These are phyloP conservation scores for Debaryomycetaceae sp. DNA, from an alignment of 1,139 yeast genomes.

Conservation along the genomic window DNA sequence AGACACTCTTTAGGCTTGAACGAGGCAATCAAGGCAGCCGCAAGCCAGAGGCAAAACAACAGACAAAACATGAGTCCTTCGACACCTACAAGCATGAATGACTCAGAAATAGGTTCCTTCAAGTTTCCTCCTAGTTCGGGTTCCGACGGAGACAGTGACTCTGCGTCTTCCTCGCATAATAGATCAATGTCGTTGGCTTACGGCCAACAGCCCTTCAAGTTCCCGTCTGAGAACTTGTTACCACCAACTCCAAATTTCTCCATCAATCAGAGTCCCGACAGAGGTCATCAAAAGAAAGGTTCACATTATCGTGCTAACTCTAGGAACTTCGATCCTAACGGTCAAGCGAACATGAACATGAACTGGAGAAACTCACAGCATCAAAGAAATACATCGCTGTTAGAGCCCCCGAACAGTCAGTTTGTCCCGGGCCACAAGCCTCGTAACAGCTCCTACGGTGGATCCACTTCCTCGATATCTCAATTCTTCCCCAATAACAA, in stretches of 20 bases:
- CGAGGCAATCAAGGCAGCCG: slow-evolving; percentile 98
- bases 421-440: slow-evolving; percentile 82
- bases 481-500: slow-evolving; percentile 32
- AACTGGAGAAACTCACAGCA: slow-evolving; percentile 60
- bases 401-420: slow-evolving; percentile 47
- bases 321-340: slow-evolving; percentile 52
- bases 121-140: slow-evolving; percentile 29
- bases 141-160: slow-evolving; percentile 13
- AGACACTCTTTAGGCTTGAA: slow-evolving; percentile 89
- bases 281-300: slow-evolving; percentile 40
- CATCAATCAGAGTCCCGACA: slow-evolving; percentile 38
- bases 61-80: slow-evolving; percentile 37
- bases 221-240: slow-evolving; percentile 40
- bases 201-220: slow-evolving; percentile 44
- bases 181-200: slow-evolving; percentile 41
- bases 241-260: slow-evolving; percentile 49
- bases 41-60: slow-evolving; percentile 66
- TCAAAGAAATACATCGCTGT: slow-evolving; percentile 27
- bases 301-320: slow-evolving; percentile 57
- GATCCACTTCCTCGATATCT: slow-evolving; percentile 60
- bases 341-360: slow-evolving; percentile 43
- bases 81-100: slow-evolving; percentile 9
- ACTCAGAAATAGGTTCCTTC: slow-evolving; percentile 27
- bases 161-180: slow-evolving; percentile 22
- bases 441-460: slow-evolving; percentile 63